These are phyloP conservation scores for Quercus mongolica DNA, from an alignment of 306 rosid species.

Conservation along the genomic window DNA sequence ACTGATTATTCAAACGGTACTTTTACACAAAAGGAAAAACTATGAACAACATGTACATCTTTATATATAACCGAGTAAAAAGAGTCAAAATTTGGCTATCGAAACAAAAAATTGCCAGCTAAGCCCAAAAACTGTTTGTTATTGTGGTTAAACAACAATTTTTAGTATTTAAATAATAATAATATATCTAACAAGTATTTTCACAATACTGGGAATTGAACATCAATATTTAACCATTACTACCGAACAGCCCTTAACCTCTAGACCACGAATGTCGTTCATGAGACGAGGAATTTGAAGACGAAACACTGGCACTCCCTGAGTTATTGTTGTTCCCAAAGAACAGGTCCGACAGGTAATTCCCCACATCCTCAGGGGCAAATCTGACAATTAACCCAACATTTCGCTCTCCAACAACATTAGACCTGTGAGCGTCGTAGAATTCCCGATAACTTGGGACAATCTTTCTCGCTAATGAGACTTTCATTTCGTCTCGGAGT, in stretches of 20 bases:
- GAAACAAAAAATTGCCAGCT: not conserved
- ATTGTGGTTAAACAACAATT: no score
- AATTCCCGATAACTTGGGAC: slow-evolving; percentile 44
- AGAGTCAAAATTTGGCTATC: not conserved
- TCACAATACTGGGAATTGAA: no score
- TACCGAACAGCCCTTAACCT: no score
- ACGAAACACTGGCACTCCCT: slow-evolving; percentile 13
- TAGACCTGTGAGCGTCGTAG: slow-evolving; percentile 24
- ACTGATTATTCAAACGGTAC: not conserved
- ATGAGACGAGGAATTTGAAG: slow-evolving; percentile 21
- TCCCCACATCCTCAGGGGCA: slow-evolving; percentile 56
- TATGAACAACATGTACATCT: not conserved
- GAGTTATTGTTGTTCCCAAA: slow-evolving; percentile 9
- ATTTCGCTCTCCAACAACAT: slow-evolving; percentile 24
- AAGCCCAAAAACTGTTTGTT: no score
- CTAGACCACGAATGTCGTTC: slow-evolving; percentile 13
- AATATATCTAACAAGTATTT: no score
- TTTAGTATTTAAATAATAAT: no score
- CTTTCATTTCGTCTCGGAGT: slow-evolving; percentile 53
- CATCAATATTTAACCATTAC: no score
- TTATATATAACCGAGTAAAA: not conserved
- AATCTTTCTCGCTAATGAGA: slow-evolving; percentile 33
- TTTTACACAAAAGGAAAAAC: not conserved
- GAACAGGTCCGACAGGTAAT: slow-evolving; percentile 53
- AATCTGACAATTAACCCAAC: slow-evolving; percentile 21